phyloP scores from a whole-genome alignment of 441 rosid genomes.

The Manihot esculenta region DNA sequence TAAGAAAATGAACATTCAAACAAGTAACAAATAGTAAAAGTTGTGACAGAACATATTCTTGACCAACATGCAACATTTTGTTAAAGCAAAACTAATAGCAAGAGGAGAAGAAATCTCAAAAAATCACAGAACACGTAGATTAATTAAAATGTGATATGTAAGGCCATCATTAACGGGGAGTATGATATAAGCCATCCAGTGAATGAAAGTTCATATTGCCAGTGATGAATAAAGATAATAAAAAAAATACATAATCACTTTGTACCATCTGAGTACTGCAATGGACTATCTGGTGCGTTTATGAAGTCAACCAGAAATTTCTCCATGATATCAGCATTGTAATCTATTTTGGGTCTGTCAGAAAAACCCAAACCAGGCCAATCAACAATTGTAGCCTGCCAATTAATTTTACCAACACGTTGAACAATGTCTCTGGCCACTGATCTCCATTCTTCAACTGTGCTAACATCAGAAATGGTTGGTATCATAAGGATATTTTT shows the following conservation, averaged over 20 bases:
- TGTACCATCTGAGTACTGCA: conserved; percentile 51
- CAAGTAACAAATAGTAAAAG: not conserved
- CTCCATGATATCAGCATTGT: conserved; percentile 83
- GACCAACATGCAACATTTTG: not conserved
- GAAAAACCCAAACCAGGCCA: conserved; percentile 94
- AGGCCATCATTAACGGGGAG: not conserved
- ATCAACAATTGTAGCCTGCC: conserved; percentile 72
- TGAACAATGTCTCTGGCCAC: conserved; percentile 70
- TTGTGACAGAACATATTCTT: not conserved
- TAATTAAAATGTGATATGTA: not conserved
- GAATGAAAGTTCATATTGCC: not conserved
- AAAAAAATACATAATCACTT: not conserved
- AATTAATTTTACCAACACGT: conserved; percentile 43
- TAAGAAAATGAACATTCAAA: not conserved
- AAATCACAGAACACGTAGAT: not conserved
- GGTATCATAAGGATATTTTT: conserved; percentile 80
- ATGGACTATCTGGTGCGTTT: conserved; percentile 66
- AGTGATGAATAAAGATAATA: not conserved
- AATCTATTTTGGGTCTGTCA: conserved; percentile 75
- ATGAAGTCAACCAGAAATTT: conserved; percentile 76
- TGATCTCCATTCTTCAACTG: conserved; percentile 90
- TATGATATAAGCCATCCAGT: not conserved
- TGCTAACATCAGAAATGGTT: conserved; percentile 93
- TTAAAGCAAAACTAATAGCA: not conserved
- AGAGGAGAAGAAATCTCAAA: not conserved